Evolutionary conservation across 306 rosid genomes (phyloP).

Genomic region (Amphicarpaea edgeworthii): DNA sequence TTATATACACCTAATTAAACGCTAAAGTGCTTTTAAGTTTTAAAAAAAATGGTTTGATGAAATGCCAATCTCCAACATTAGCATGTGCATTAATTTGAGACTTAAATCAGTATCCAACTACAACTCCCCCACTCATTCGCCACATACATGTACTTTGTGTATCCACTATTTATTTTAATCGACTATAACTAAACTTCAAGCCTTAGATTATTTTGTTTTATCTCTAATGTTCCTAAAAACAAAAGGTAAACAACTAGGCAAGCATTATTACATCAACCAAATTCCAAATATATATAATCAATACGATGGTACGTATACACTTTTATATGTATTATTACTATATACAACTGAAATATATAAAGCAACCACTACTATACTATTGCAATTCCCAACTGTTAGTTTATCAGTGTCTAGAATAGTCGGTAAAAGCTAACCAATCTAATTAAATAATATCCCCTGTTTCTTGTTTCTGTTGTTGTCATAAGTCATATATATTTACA

Average conservation of each 20-base stretch:
- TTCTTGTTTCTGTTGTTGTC: not conserved
- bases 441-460: not conserved
- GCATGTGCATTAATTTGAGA: not conserved
- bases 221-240: not conserved
- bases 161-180: not conserved
- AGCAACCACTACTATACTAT: not conserved
- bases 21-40: not conserved
- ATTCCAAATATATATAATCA: not conserved
- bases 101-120: not conserved
- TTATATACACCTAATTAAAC: not conserved
- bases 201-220: not conserved
- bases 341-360: not conserved
- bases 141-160: not conserved
- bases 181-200: not conserved
- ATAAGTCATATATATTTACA: not conserved
- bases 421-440: not conserved
- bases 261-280: not conserved
- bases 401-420: conserved; percentile 6
- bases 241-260: not conserved
- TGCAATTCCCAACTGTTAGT: not conserved
- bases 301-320: not conserved
- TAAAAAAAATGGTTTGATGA: not conserved
- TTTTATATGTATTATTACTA: not conserved
- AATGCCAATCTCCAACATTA: not conserved
- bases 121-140: not conserved